A percentile compares a stretch with the other conserved stretches of the same genome.
phyloP scores from a whole-genome alignment of 495 filamentous ascomycete genomes.

The Talaromyces proteolyticus region DNA sequence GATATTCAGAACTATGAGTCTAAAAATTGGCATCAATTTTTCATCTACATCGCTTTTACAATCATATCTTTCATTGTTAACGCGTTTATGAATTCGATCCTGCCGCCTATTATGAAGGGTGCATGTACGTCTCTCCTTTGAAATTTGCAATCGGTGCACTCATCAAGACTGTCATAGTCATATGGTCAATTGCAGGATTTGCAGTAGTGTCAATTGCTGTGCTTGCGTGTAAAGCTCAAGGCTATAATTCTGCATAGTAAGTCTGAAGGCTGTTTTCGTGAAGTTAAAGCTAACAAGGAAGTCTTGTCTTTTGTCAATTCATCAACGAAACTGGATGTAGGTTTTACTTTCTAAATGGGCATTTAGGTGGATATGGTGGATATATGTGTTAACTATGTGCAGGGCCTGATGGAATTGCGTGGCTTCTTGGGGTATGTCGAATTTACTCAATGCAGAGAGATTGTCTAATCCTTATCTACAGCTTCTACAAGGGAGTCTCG shows the following conservation, averaged over 20 bases:
- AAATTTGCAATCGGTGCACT: neutral
- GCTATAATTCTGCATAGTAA: constrained; percentile 54
- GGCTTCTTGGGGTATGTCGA: constrained; percentile 49
- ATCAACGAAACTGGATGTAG: constrained; percentile 50
- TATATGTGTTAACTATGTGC: neutral
- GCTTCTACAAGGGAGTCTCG: constrained; percentile 55
- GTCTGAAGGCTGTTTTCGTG: constrained; percentile 19
- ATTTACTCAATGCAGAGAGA: neutral
- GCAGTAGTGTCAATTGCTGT: constrained; percentile 61
- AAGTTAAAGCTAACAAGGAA: constrained; percentile 20
- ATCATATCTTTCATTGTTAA: constrained; percentile 60
- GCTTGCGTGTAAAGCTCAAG: constrained; percentile 53
- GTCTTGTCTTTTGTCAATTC: constrained; percentile 54
- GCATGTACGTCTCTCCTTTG: constrained; percentile 25
- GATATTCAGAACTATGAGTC: constrained; percentile 40
- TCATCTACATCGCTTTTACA: constrained; percentile 67
- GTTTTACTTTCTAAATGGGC: neutral
- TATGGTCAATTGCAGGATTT: constrained; percentile 64
- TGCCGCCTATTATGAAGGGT: constrained; percentile 61
- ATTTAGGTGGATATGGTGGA: neutral
- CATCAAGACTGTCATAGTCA: constrained; percentile 24
- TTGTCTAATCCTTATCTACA: constrained; percentile 13
- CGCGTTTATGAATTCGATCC: constrained; percentile 52
- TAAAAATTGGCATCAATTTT: constrained; percentile 66
- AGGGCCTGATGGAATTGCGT: constrained; percentile 57